These are phyloP conservation scores for Metschnikowia lochheadii DNA, from an alignment of 805 yeast species.

Conservation along the genomic window DNA sequence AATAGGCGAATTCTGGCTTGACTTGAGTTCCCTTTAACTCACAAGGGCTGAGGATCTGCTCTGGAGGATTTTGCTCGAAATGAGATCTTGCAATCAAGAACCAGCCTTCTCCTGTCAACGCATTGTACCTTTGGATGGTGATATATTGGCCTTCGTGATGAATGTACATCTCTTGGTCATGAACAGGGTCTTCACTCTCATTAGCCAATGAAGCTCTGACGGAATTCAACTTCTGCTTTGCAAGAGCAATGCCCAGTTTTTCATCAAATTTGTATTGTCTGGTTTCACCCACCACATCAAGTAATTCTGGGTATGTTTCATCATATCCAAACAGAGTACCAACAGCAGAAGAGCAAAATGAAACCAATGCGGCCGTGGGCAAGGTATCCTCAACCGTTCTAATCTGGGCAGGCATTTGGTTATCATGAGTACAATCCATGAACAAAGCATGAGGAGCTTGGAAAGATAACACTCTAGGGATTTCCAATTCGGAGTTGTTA, in stretches of 20 bases:
- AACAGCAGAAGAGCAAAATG: slow-evolving; percentile 88
- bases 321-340: slow-evolving; percentile 95
- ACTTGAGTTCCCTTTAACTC: slow-evolving; percentile 58
- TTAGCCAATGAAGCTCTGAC: slow-evolving; percentile 56
- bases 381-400: slow-evolving; percentile 92
- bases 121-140: slow-evolving; percentile 82
- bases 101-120: slow-evolving; percentile 83
- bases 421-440: slow-evolving; percentile 98
- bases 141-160: slow-evolving; percentile 92
- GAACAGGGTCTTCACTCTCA: slow-evolving; percentile 51
- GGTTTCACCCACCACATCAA: slow-evolving; percentile 76
- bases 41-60: slow-evolving; percentile 56
- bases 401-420: slow-evolving; percentile 82
- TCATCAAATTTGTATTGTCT: slow-evolving; percentile 53
- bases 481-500: slow-evolving; percentile 57
- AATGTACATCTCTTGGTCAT: slow-evolving; percentile 80
- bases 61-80: slow-evolving; percentile 44
- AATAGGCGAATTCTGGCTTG: slow-evolving; percentile 54
- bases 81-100: slow-evolving; percentile 84
- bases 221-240: slow-evolving; percentile 57
- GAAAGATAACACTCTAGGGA: slow-evolving; percentile 61
- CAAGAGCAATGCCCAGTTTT: slow-evolving; percentile 64
- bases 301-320: slow-evolving; percentile 78
- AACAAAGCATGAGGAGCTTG: slow-evolving; percentile 89
- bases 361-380: slow-evolving; percentile 91